Base-by-base conservation (phyloP, 2,329 filamentous ascomycete species). In the Ophiocordyceps sinensis region DNA sequence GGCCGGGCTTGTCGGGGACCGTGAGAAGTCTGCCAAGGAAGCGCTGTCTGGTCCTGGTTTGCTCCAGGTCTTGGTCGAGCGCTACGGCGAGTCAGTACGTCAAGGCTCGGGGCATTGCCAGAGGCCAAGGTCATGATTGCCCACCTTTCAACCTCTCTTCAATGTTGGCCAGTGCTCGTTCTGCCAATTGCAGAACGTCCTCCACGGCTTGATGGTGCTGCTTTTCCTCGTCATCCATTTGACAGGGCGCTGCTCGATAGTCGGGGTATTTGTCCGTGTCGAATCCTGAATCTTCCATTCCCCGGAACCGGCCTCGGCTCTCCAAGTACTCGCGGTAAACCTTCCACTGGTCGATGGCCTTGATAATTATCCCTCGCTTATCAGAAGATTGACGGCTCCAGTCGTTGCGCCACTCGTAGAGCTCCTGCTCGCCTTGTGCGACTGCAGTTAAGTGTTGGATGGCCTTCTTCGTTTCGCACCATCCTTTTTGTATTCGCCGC, bases 11-110 rank as follows among this genome's bases (percentile, higher is more conserved):
- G 40, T 62, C 48, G 1, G 63, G 63, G 6, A 55, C 49, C 3
- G 64, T 65, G 13, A 66, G 51, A n/a, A 67, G 53, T 30, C 42
- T 54, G 19, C 62, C 58, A 7, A 67, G 47, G n/a, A 59, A 58
- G 35, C 60, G 52, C 35, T 64, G 59, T 40, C 58, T 58, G n/a
- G 53, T 49, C 36, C 51, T 47, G 36, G 64, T 51, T 26, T 50
- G 49, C 30, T 60, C 56, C 21, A 59, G 41, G 30, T 60, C 51
- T 12, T 44, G 37, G 17, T 57, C 51, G 3, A 63, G 47, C 19
- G 47, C 57, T 64, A 31, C 7, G 10, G 7, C 28, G 23, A 17
- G 15, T 35, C 32, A 35, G 32, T 5, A 34, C 43, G 12, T 36
- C 11, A 7, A 36, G 34, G 11, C n/a, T 23, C 19, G 19, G 13